phyloP scores from a whole-genome alignment of 768 basidiomycete species.

The Boletus pseudopeckii region DNA sequence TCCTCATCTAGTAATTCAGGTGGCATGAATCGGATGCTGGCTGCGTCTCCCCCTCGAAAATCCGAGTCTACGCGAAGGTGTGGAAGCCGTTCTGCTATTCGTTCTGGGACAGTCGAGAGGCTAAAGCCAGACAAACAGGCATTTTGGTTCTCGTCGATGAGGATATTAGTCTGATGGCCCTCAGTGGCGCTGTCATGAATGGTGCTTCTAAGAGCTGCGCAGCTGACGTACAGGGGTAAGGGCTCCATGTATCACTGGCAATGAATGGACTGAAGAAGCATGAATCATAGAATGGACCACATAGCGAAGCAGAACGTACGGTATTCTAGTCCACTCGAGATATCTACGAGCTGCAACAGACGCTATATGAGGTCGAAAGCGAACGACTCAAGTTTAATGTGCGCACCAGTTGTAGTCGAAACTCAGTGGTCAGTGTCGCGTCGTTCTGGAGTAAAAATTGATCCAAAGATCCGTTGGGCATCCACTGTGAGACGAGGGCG shows the following conservation, averaged over 20 bases:
- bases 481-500: constrained; percentile 13
- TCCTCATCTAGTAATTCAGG: constrained; percentile 9
- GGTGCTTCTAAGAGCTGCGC: too few relatives aligned
- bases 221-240: constrained; percentile 12
- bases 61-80: constrained; percentile 10
- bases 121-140: constrained; percentile 12
- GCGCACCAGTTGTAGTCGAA: constrained; percentile 10
- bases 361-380: background rate
- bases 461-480: constrained; percentile 6
- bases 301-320: background rate
- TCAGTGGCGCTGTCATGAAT: background rate
- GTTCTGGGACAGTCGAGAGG: constrained; percentile 10
- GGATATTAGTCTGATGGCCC: constrained; percentile 9
- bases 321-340: constrained; percentile 16
- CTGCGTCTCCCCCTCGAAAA: constrained; percentile 8
- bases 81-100: constrained; percentile 10
- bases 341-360: constrained; percentile 10
- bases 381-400: background rate
- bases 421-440: background rate
- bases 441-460: constrained; percentile 4
- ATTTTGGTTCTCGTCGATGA: constrained; percentile 7
- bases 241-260: constrained; percentile 14
- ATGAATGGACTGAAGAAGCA: constrained; percentile 6
- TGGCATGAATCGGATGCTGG: constrained; percentile 14
- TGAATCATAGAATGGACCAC: background rate